Evolutionary conservation across 2,329 filamentous ascomycete species (phyloP).

Genomic region (Zalaria sp.): DNA sequence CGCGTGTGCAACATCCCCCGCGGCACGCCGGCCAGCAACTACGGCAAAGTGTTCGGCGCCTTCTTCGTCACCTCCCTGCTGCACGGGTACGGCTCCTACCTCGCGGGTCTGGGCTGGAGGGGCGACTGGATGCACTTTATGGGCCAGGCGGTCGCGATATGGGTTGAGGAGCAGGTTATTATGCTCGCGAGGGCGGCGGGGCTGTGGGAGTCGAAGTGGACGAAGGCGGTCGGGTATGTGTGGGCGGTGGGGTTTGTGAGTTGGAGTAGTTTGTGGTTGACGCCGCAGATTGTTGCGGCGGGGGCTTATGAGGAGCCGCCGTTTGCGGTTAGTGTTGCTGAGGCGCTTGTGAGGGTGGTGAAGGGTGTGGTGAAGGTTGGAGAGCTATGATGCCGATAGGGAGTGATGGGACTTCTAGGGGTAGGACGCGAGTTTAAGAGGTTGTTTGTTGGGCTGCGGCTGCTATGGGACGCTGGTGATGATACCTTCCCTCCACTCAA

Average conservation of each 20-base stretch:
- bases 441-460: no score
- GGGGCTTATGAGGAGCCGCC: not conserved
- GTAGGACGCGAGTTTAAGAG: no score
- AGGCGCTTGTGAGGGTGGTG: no score
- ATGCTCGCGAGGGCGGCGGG: not conserved
- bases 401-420: no score
- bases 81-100: not conserved
- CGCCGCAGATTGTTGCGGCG: not conserved
- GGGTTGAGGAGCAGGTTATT: not conserved
- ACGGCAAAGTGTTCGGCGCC: not conserved
- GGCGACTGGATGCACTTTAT: not conserved
- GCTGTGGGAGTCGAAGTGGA: not conserved
- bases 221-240: not conserved
- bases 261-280: not conserved
- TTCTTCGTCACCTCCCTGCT: not conserved
- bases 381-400: no score
- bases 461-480: no score
- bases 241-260: no score
- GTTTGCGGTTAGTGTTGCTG: no score
- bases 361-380: no score
- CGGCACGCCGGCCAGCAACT: not conserved
- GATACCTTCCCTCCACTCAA: no score
- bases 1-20: not conserved
- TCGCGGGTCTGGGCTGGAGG: not conserved
- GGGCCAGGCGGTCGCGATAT: not conserved